These are phyloP conservation scores for Epichloe typhina DNA, from an alignment of 2,329 filamentous ascomycete genomes.

Conservation along the genomic window DNA sequence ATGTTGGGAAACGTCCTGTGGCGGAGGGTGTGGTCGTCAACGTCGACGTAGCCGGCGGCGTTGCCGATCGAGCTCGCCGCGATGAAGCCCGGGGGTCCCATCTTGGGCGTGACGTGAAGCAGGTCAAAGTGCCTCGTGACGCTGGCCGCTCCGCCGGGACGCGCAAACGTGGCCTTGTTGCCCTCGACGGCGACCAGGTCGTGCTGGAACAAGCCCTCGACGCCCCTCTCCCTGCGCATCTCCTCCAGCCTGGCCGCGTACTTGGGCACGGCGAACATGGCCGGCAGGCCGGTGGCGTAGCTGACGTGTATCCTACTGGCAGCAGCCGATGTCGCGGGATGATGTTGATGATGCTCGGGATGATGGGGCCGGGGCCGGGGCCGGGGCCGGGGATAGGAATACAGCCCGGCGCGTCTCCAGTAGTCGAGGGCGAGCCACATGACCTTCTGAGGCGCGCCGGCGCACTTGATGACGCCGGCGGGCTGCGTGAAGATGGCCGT, in stretches of 20 bases:
- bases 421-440: slow-evolving; percentile 49
- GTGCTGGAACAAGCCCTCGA: slow-evolving; percentile 46
- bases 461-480: slow-evolving; percentile 24
- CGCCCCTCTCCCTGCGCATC: slow-evolving; percentile 21
- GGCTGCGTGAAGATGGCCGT: slow-evolving; percentile 47
- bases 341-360: slow-evolving; percentile 5
- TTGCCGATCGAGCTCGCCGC: slow-evolving; percentile 41
- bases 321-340: slow-evolving; percentile 23
- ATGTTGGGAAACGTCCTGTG: slow-evolving; percentile 43
- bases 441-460: slow-evolving; percentile 41
- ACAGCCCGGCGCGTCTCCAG: slow-evolving; percentile 41
- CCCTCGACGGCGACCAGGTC: slow-evolving; percentile 41
- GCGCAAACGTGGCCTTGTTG: slow-evolving; percentile 37
- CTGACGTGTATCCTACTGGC: slow-evolving; percentile 24
- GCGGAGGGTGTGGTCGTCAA: slow-evolving; percentile 37
- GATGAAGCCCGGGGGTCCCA: slow-evolving; percentile 40
- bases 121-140: slow-evolving; percentile 40
- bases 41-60: slow-evolving; percentile 43
- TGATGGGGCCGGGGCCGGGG: too few relatives aligned
- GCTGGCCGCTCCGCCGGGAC: slow-evolving; percentile 26
- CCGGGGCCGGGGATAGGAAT: slow-evolving; percentile 12
- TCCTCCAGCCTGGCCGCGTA: too few relatives aligned
- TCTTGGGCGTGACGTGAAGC: slow-evolving; percentile 44
- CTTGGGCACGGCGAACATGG: slow-evolving; percentile 23
- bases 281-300: slow-evolving; percentile 41